These are phyloP conservation scores for Dysphania ambrosioides DNA, from an alignment of 148 eudicot species.

Conservation along the genomic window DNA sequence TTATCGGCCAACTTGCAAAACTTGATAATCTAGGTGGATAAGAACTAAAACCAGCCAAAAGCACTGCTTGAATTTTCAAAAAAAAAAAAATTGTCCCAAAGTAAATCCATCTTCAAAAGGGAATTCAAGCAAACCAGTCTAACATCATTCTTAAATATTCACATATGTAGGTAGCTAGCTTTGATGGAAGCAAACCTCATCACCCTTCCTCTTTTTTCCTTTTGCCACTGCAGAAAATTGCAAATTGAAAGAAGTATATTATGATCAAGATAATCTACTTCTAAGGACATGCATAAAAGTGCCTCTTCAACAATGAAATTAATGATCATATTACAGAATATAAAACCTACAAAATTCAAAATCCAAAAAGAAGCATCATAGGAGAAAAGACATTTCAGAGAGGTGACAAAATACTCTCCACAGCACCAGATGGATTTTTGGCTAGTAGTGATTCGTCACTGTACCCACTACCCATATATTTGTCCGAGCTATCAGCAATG, in stretches of 20 bases:
- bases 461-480: not conserved
- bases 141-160: not conserved
- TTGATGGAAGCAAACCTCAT: conserved; percentile 62
- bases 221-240: conserved; percentile 54
- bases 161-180: conserved; percentile 7
- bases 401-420: not conserved
- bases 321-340: not conserved
- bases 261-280: not conserved
- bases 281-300: not conserved
- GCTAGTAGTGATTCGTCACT: not conserved
- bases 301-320: not conserved
- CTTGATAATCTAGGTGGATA: not conserved
- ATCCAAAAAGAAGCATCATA: not conserved
- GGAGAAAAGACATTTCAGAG: not conserved
- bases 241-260: not conserved
- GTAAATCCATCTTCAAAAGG: not conserved
- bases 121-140: not conserved
- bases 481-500: not conserved
- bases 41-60: not conserved
- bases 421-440: not conserved
- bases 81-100: not conserved
- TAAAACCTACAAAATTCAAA: not conserved
- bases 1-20: not conserved
- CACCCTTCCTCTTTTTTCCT: conserved; percentile 90
- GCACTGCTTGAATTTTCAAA: not conserved